Base-by-base conservation (phyloP, 192 early-diverging fungal genomes). In the Linderina pennispora region DNA sequence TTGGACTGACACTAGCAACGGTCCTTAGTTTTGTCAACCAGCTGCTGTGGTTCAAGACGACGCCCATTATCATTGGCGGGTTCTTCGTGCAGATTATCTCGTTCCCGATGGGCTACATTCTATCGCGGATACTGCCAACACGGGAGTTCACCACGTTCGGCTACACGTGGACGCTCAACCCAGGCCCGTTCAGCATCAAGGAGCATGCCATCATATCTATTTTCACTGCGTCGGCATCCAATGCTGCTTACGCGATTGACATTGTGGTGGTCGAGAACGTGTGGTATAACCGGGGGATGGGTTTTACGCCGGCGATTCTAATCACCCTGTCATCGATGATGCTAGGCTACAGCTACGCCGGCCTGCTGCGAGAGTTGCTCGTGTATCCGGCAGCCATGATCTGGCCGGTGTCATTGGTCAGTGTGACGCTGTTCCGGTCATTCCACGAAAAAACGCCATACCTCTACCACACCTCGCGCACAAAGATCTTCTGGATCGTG, bases 271-370 rank as follows among this genome's bases (percentile, higher is more conserved):
- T 79, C 45, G 70, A 81, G 49, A 55, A 74, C 10, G 28, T 85
- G 16, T 85, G 71, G 47, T 85, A 81, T 58, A 46, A 65, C 1
- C 54, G 68, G 23, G 58, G 76, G 34, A 43, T 82, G 35, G 77
- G 74, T 17, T 80, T 70, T 59, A 36, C 58, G 16, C 73, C 70
- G 41, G 70, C 74, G n/a, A 39, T 83, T 25, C 44, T 81, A 3
- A 39, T 87, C 9, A 45, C 85, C 14, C 20, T 86, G 25, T 62
- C 65, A 6, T 76, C 80, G 16, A 77, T 82, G 50, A 55, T 80
- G 53, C 32, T 87, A 28, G 83, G 84, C 23, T 84, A 75, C 43
- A 80, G 83, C 14, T 53, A 86, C 41, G 76, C 86, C 5, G 86
- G 85, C 37, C 40, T 83, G 0, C 39, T 52, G 8, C 67, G 83